Base-by-base conservation (phyloP, 2,329 filamentous ascomycete genomes). In the Xylaria hypoxylon region DNA sequence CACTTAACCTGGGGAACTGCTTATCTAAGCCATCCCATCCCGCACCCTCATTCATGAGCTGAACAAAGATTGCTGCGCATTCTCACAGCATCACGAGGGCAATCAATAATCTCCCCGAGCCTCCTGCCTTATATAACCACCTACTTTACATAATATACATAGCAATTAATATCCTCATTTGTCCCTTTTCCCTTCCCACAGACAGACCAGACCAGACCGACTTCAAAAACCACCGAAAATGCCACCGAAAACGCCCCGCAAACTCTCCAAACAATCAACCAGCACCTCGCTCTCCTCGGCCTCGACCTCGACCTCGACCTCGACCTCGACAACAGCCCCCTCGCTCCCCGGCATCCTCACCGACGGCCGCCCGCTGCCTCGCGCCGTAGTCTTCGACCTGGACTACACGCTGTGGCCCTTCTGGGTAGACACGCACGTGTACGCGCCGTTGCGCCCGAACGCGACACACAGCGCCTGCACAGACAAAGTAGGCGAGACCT, bases 321-420 rank as follows among this genome's bases (percentile, higher is more conserved):
- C 75, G 10, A 64, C 75, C 5, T 50, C 71, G 11, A 62, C 72
- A 56, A 42, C 73, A 2, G 44, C 68, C 31, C 65, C 71, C 5
- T 44, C 60, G 1, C 74, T 80, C 31, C 84, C 84, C 4, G 38
- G 77, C 24, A 81, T 83, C 71, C 82, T 87, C 42, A 74, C 77
- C 71, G 84, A 87, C 78, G 80, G 88, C 47, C 86, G 89, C 0
- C 92, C 93, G 0, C 86, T 97, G 1, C 94, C 94, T 0, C 89
- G 90, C 68, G 86, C 97, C 72, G 86, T 98, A 73, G 92, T 96
- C 70, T 97, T 98, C 81, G 96, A 98, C 79, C 88, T 98, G 69
- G 95, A 98, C 84, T 98, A 97, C 84, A 98, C 96, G 0, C 85
- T 98, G n/a, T 98, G 95, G 96, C 94, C 94, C 4, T 97, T 97